phyloP scores from a whole-genome alignment of 2,329 filamentous ascomycete genomes.

The Cladophialophora carrionii region DNA sequence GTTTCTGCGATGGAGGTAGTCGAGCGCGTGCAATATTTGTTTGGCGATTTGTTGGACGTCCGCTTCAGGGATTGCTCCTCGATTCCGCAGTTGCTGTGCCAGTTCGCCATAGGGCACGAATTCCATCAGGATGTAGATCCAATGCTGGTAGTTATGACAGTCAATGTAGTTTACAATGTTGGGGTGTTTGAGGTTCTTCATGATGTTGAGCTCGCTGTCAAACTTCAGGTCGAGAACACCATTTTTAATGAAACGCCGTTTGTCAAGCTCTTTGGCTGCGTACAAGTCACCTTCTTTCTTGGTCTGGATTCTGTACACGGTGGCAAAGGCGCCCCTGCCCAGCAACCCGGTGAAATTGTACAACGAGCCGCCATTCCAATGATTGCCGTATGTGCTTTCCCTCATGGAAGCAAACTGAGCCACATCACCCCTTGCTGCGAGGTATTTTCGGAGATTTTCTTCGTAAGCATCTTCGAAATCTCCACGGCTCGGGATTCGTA shows the following conservation, averaged over 20 bases:
- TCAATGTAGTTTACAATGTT: slow-evolving; percentile 93
- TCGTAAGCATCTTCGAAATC: slow-evolving; percentile 69
- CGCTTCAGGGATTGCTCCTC: slow-evolving; percentile 67
- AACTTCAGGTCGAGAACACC: slow-evolving; percentile 87
- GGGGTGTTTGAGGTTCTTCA: slow-evolving; percentile 79
- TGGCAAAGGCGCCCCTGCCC: slow-evolving; percentile 93
- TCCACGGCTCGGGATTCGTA: slow-evolving; percentile 78
- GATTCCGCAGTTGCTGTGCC: slow-evolving; percentile 68
- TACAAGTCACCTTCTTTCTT: slow-evolving; percentile 82
- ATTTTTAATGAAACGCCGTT: slow-evolving; percentile 90
- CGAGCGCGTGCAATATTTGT: slow-evolving; percentile 74
- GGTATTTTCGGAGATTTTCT: slow-evolving; percentile 70
- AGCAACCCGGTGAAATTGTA: slow-evolving; percentile 84
- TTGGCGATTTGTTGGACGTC: slow-evolving; percentile 71
- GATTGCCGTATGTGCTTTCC: slow-evolving; percentile 64
- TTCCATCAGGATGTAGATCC: slow-evolving; percentile 97
- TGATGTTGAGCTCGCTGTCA: slow-evolving; percentile 96
- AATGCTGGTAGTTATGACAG: slow-evolving; percentile 76
- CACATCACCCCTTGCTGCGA: slow-evolving; percentile 46
- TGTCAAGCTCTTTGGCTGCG: slow-evolving; percentile 93
- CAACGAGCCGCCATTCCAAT: slow-evolving; percentile 75
- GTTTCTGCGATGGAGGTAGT: slow-evolving; percentile 81
- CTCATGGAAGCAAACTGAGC: slow-evolving; percentile 40
- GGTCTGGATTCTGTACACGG: slow-evolving; percentile 85
- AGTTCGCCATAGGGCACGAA: slow-evolving; percentile 82